Evolutionary conservation across 805 yeast genomes (phyloP).

Genomic region (Pichia thaimueangensis): DNA sequence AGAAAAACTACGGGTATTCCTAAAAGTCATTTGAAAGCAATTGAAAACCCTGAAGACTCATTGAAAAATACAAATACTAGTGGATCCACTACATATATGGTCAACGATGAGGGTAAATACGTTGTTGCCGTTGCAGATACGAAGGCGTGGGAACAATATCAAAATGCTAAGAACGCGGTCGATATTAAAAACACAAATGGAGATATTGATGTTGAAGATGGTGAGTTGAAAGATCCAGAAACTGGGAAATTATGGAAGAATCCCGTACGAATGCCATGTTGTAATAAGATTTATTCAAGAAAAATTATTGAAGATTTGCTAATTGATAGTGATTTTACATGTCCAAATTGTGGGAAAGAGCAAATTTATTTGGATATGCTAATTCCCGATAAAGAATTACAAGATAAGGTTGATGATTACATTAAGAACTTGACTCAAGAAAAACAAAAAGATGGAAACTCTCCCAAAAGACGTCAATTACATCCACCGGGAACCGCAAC

Average conservation of each 20-base stretch:
- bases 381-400: conserved; percentile 53
- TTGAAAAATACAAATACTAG: conserved; percentile 45
- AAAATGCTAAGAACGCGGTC: conserved; percentile 48
- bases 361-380: conserved; percentile 75
- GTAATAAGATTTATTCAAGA: conserved; percentile 47
- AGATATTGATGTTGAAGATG: conserved; percentile 43
- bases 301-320: conserved; percentile 58
- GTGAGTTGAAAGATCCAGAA: conserved; percentile 64
- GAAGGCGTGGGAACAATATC: conserved; percentile 83
- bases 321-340: conserved; percentile 77
- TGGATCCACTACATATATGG: conserved; percentile 43
- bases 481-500: conserved; percentile 10
- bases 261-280: conserved; percentile 81
- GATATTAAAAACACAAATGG: conserved; percentile 12
- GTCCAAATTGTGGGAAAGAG: conserved; percentile 77
- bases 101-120: conserved; percentile 91
- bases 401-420: conserved; percentile 46
- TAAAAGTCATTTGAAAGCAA: conserved; percentile 78
- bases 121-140: conserved; percentile 95
- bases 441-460: conserved; percentile 10
- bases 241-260: conserved; percentile 54
- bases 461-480: conserved; percentile 14
- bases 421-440: conserved; percentile 22
- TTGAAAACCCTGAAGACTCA: conserved; percentile 66
- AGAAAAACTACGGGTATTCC: conserved; percentile 98